Conservation (phyloP, 352 stramenopile species). For the Pythium folliculosum region DNA sequence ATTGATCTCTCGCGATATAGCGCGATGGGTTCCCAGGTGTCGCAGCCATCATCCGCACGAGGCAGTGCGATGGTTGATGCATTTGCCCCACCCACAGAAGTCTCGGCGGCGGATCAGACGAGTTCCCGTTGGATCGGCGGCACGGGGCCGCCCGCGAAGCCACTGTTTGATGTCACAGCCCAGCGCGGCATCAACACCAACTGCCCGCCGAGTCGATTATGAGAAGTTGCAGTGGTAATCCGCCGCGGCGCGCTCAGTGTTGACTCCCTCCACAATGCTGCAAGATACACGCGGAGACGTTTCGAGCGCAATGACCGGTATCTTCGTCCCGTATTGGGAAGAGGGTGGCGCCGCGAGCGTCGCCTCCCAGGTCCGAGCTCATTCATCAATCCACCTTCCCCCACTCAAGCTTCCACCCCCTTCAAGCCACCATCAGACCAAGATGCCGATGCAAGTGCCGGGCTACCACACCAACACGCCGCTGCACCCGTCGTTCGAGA, state of each 20-base stretch:
- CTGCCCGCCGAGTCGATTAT: not conserved
- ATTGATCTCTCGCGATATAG: too few relatives aligned
- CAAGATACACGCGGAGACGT: not conserved
- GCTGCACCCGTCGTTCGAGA: conserved; percentile 53
- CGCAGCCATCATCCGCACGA: too few relatives aligned
- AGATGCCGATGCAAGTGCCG: conserved; percentile 30
- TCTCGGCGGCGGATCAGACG: too few relatives aligned
- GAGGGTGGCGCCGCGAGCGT: not conserved
- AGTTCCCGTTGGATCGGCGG: too few relatives aligned
- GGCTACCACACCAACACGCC: conserved; percentile 61
- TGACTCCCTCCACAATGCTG: not conserved
- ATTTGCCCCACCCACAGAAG: too few relatives aligned
- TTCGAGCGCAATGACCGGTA: too few relatives aligned
- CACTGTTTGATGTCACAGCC: not conserved
- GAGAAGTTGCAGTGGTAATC: conserved; percentile 2
- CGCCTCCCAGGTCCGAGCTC: not conserved
- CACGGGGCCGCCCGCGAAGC: too few relatives aligned
- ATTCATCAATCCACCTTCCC: conserved; percentile 4
- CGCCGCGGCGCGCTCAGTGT: not conserved
- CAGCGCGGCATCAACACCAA: not conserved
- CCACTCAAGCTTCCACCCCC: not conserved
- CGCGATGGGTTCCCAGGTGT: too few relatives aligned
- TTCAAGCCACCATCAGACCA: not conserved
- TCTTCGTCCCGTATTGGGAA: not conserved
- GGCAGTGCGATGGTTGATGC: too few relatives aligned